A percentile compares a stretch with the other conserved stretches of the same genome.
Conservation (phyloP, 129 eudicot species). For the Pseudognaphalium luteoalbum region DNA sequence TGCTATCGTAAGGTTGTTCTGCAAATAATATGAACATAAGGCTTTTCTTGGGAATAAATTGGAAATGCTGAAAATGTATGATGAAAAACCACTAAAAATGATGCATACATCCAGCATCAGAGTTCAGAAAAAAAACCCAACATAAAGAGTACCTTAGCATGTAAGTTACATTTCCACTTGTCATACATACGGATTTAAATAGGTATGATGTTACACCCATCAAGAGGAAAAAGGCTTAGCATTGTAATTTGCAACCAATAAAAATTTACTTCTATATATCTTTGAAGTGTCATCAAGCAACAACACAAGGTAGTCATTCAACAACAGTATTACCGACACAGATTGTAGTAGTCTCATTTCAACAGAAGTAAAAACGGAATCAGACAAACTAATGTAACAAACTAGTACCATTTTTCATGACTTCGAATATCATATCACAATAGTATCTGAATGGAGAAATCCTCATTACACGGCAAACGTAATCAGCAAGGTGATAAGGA, state of each 20-base stretch:
- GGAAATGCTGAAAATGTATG: not conserved
- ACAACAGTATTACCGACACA: not conserved
- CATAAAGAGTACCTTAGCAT: not conserved
- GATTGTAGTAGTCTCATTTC: not conserved
- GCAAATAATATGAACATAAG: constrained; percentile 40
- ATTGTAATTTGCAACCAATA: not conserved
- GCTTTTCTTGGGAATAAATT: not conserved
- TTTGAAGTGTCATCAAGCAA: not conserved
- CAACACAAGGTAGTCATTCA: not conserved
- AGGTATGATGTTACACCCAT: not conserved
- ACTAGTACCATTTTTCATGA: constrained; percentile 89
- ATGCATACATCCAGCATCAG: constrained; percentile 7
- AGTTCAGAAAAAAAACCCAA: not conserved
- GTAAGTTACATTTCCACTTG: not conserved
- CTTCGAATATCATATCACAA: constrained; percentile 96
- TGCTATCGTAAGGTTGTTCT: constrained; percentile 99
- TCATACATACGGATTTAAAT: not conserved
- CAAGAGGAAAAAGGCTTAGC: not conserved
- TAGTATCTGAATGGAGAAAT: constrained; percentile 96
- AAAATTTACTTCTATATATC: not conserved
- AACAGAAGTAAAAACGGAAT: not conserved
- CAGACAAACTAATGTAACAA: constrained; percentile 22
- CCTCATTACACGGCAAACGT: constrained; percentile 97
- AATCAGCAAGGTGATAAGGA: constrained; percentile 98
- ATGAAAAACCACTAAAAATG: not conserved